Conservation (phyloP, 1,139 yeast genomes). For the Schwanniomyces etchellsii region DNA sequence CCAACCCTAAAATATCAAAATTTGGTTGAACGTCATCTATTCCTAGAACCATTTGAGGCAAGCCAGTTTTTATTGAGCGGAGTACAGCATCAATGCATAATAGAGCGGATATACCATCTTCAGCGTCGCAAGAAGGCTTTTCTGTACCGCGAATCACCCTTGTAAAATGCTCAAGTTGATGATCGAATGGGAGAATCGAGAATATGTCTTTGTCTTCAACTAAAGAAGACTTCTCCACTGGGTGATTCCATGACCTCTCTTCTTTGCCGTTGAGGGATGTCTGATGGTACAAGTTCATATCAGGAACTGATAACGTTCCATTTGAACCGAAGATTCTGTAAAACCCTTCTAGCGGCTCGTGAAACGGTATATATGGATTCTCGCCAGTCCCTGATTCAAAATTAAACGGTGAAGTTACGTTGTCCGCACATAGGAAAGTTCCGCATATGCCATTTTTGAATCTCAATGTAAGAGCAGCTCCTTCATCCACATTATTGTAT, state of each 20-base stretch:
- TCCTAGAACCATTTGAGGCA: slow-evolving; percentile 27
- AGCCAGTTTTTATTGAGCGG: slow-evolving; percentile 29
- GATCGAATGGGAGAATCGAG: slow-evolving; percentile 28
- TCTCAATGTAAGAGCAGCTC: slow-evolving; percentile 30
- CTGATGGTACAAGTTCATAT: slow-evolving; percentile 30
- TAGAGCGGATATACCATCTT: slow-evolving; percentile 35
- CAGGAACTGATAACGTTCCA: slow-evolving; percentile 36
- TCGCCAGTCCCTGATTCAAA: slow-evolving; percentile 39
- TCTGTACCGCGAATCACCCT: slow-evolving; percentile 25
- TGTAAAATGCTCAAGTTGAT: slow-evolving; percentile 34
- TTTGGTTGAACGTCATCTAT: slow-evolving; percentile 21
- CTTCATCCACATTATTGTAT: slow-evolving; percentile 32
- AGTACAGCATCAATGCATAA: slow-evolving; percentile 31
- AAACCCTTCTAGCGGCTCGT: slow-evolving; percentile 24
- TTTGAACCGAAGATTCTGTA: slow-evolving; percentile 32
- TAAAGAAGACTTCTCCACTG: slow-evolving; percentile 16
- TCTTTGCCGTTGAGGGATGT: slow-evolving; percentile 4
- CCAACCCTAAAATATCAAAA: slow-evolving; percentile 13
- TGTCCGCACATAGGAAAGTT: slow-evolving; percentile 35
- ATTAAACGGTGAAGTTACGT: slow-evolving; percentile 34
- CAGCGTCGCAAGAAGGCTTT: slow-evolving; percentile 29
- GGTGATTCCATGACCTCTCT: slow-evolving; percentile 26
- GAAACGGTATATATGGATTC: slow-evolving; percentile 32
- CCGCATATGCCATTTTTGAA: slow-evolving; percentile 32
- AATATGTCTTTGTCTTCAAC: slow-evolving; percentile 10